Base-by-base conservation (phyloP, 2,329 filamentous ascomycete genomes). In the Chrysoporthe austroafricana region DNA sequence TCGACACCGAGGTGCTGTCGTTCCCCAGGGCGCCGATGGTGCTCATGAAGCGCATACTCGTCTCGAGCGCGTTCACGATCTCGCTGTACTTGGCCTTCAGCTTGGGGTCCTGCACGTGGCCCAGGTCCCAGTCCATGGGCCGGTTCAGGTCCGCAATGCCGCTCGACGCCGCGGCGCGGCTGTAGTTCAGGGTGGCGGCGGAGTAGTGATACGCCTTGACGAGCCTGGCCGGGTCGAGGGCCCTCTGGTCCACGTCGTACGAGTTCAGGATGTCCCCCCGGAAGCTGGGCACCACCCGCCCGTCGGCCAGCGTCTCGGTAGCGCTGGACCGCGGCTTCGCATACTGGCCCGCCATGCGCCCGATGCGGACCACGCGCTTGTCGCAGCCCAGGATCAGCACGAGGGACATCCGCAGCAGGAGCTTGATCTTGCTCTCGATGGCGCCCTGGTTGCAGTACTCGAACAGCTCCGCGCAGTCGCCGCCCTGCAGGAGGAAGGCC, bases 391-490 rank as follows among this genome's bases (percentile, higher is more conserved):
- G 97, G 77, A 98, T 94, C 69, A 99, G 85, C 1, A 99, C 93
- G 73, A 99, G 82, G 72, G 93, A 97, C 95, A 99, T 98, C 81
- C 99, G 96, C 69, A 99, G 83, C 42, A 99, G 86, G 36, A 99
- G 87, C 82, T 98, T 98, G 79, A 98, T 93, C 84, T 98, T 99
- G 71, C 93, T 91, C 80, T 98, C 94, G 73, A 99, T 97, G 72
- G 92, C 91, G 16, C 87, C 86, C 77, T 94, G 91, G 74, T 92
- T 90, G 80, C 96, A 99, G 83, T 99, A 99, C 79, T 96, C 93
- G 76, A 99, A 99, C 11, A 98, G 86, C 82, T 99, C 96, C 18
- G 96, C 96, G 76, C 96, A 99, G 81, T 99, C 96, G 70, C 95
- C 96, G 69, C 96, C 96, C 81, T 99, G 96, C 4, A 99, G 88